Evolutionary conservation across 352 stramenopile species (phyloP), one percentile per base, ranked within the genome.

Genomic region (Halophytophthora polymorphica): DNA sequence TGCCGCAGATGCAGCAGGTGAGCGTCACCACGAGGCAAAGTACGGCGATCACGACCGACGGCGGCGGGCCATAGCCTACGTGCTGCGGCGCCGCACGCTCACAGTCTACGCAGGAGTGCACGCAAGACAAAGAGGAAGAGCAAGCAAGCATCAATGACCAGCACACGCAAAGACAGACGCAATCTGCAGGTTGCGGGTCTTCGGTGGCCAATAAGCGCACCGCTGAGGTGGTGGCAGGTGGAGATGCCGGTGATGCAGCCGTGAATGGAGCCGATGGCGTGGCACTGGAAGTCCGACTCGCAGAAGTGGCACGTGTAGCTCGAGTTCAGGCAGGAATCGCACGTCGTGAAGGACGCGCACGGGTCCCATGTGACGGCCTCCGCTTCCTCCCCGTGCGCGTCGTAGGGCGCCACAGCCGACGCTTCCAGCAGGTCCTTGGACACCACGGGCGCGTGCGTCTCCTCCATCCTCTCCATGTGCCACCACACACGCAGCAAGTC

Each of bases 261-360:
- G 29, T 69, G 59, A 0, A 66, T 66, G 10, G 81, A 92, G 11
- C 76, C 78, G 25, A 94, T 90, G 11, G 71, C 64, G 41, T 95
- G 84, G 59, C 84, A 95, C 54, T 93, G 67, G 48, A 89, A 92
- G 69, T 95, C 84, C 25, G 56, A 79, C 56, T 87, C 65, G 59
- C 84, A 95, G 40, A 93, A 95, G 49, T 95, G 84, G 52, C 84
- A 95, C 11, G 73, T 46, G 56, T 77, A 71, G 60, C 82, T 91
- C 15, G 83, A 69, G 31, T 79, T 83, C 40, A 93, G 50, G 45
- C 83, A 93, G 33, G 71, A 65, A 49, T 93, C 83, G 56, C 83
- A 93, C 37, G 83, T 79, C 39, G 86, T 84, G 61, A 87, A 64
- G 2, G 49, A 46, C 21, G 71, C 45, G 43, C 80, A 90, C 13